Conservation (phyloP, 345 rosid genomes). For the Trapa bicornis region DNA sequence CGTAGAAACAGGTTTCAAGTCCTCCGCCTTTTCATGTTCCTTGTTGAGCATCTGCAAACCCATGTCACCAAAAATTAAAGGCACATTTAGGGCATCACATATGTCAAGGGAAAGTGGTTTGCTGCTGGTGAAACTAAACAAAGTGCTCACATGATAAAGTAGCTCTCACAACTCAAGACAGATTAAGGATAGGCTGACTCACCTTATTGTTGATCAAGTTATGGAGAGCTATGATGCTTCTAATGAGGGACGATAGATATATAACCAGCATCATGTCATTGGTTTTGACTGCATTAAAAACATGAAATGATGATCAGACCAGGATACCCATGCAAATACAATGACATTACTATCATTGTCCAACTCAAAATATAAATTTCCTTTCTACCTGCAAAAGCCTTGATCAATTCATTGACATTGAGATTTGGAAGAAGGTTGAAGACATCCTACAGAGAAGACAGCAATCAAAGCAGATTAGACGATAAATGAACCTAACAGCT, state of each 20-base stretch:
- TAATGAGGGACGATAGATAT: constrained; percentile 65
- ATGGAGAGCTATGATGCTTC: constrained; percentile 84
- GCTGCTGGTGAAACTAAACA: background rate
- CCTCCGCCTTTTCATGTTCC: constrained; percentile 88
- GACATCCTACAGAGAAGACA: constrained; percentile 42
- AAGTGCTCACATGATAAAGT: background rate
- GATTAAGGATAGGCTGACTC: constrained; percentile 1
- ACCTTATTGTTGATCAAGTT: constrained; percentile 97
- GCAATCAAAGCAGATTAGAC: background rate
- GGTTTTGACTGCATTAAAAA: constrained; percentile 53
- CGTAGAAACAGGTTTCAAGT: constrained; percentile 54
- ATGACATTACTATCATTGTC: background rate
- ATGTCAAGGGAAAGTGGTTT: background rate
- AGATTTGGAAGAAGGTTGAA: constrained; percentile 87
- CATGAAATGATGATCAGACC: background rate
- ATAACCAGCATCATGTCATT: constrained; percentile 88
- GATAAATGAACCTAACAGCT: background rate
- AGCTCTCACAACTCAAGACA: background rate
- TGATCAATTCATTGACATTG: constrained; percentile 57
- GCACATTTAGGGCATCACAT: background rate
- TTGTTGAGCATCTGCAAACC: constrained; percentile 63
- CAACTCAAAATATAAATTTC: background rate
- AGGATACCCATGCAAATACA: background rate
- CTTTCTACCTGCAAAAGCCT: constrained; percentile 69
- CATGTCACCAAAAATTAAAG: background rate